Evolutionary conservation across 129 eudicot genomes (phyloP), one percentile per base, ranked within the genome.

Genomic region (Chrysanthemum seticuspe): DNA sequence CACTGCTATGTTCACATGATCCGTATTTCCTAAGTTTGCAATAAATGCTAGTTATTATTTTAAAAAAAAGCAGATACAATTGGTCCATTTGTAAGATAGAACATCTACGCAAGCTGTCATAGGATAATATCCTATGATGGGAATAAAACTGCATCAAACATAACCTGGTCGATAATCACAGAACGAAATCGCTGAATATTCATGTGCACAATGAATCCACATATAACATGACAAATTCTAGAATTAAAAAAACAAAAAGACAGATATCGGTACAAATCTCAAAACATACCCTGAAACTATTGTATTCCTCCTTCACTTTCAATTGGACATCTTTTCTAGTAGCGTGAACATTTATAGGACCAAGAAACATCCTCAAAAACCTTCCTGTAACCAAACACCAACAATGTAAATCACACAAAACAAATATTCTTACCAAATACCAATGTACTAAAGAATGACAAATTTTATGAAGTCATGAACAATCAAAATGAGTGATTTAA

Each of bases 261-360:
- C 25, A 23, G 25, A 23, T 23, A 23, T 1, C 0, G 25, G 25
- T 23, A 23, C 25, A 23, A 40, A 40, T 40, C 47, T 40, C 1
- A 78, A 23, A 58, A 64, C 79, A 57, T 89, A 93, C 98, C 74
- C 87, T 89, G 86, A 87, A 84, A 44, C 75, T 87, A 81, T 93
- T 93, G 85, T 93, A 93, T 71, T 93, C 98, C 79, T 89, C 96
- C 49, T 93, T 93, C 56, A 89, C 95, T 85, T 93, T 93, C 83
- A 93, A 79, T 29, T 89, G 90, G 36, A 93, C 89, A 83, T 93
- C 98, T 76, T 89, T 93, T 66, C 96, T 81, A 45, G 83, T 87
- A 11, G 92, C 98, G 27, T 85, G 81, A 21, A 93, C 98, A 81
- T 93, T 89, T 36, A 93, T 87, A 13, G 98, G 98, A 65, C 98